A percentile compares a stretch with the other conserved stretches of the same genome.
Evolutionary conservation across 148 eudicot genomes (phyloP).

Genomic region (Beta vulgaris): DNA sequence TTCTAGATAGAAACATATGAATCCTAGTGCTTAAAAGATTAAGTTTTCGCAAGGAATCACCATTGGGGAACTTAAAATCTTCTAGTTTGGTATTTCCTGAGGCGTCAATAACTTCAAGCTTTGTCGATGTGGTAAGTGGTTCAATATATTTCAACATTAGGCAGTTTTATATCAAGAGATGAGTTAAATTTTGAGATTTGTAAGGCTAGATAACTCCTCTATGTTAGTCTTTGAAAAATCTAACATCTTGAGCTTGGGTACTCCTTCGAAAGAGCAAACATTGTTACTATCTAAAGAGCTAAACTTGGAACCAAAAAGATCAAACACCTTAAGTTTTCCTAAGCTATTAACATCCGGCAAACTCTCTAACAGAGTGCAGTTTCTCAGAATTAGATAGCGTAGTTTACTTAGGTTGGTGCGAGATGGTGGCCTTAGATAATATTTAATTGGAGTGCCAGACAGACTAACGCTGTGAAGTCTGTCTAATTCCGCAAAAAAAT

Average conservation of each 20-base stretch:
- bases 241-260: conserved; percentile 3
- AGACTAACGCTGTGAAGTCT: not conserved
- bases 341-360: not conserved
- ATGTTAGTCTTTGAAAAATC: too few relatives aligned
- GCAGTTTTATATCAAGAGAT: too few relatives aligned
- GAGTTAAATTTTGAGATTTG: too few relatives aligned
- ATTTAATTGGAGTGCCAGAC: not conserved
- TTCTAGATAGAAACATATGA: too few relatives aligned
- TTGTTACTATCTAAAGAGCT: not conserved
- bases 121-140: too few relatives aligned
- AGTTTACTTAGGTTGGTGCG: not conserved
- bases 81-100: too few relatives aligned
- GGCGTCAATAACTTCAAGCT: too few relatives aligned
- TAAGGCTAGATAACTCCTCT: too few relatives aligned
- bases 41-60: too few relatives aligned
- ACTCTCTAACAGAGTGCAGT: not conserved
- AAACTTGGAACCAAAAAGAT: conserved; percentile 10
- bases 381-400: not conserved
- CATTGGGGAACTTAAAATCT: too few relatives aligned
- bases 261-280: not conserved
- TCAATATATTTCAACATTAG: too few relatives aligned
- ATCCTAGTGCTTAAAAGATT: too few relatives aligned
- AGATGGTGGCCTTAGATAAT: not conserved
- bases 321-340: conserved; percentile 5
- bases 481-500: not conserved